These are phyloP conservation scores for Panaeolus papilionaceus DNA, from an alignment of 768 basidiomycete genomes.

Conservation along the genomic window DNA sequence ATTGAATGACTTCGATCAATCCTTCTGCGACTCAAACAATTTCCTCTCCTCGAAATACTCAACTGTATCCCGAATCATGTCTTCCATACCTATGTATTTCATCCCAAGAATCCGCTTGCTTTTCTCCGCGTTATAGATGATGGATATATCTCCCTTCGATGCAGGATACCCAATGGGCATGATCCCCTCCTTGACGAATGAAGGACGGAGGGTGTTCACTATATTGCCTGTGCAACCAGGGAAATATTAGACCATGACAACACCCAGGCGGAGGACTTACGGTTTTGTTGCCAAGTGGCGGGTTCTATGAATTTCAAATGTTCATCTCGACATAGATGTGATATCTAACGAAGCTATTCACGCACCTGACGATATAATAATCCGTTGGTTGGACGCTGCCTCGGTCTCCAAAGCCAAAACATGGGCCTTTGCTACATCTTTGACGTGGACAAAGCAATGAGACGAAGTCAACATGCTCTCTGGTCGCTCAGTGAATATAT, in stretches of 20 bases:
- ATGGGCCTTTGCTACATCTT: constrained; percentile 15
- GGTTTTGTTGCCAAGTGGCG: constrained; percentile 9
- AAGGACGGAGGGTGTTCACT: background rate
- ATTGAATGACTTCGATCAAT: no score
- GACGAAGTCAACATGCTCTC: background rate
- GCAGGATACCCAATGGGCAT: constrained; percentile 2
- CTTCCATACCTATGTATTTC: background rate
- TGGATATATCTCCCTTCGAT: background rate
- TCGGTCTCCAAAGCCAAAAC: background rate
- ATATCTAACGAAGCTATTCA: background rate
- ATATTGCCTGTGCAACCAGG: background rate
- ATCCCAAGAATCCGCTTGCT: constrained; percentile 11
- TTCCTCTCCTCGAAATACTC: constrained; percentile 4
- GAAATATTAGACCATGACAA: no score
- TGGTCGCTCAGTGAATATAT: background rate
- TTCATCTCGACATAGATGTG: no score
- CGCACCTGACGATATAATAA: constrained; percentile 10
- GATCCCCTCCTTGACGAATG: background rate
- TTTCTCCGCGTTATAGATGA: constrained; percentile 5
- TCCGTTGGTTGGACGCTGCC: constrained; percentile 1
- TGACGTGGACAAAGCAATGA: constrained; percentile 7
- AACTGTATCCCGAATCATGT: constrained; percentile 5
- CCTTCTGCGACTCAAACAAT: background rate
- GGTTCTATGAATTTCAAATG: background rate
- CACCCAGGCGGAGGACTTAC: background rate